Conservation (phyloP, 2,329 filamentous ascomycete genomes). For the Bipolaris oryzae region DNA sequence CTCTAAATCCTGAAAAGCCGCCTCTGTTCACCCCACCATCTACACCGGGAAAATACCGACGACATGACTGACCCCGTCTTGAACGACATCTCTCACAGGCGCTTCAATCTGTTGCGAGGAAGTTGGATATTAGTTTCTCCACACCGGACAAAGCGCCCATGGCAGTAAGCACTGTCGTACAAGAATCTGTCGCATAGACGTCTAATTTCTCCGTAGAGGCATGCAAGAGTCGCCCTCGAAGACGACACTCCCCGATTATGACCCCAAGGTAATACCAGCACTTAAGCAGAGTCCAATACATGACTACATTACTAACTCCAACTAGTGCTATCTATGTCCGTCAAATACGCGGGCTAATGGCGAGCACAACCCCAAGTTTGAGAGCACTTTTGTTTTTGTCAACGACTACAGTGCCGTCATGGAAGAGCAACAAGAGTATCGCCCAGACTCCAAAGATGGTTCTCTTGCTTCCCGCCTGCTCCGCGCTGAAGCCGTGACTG, state of each 20-base stretch:
- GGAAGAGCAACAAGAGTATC: constrained; percentile 85
- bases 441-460: constrained; percentile 56
- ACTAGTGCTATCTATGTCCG: constrained; percentile 89
- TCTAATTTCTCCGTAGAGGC: constrained; percentile 45
- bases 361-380: constrained; percentile 83
- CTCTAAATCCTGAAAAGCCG: not conserved
- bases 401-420: constrained; percentile 98
- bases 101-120: constrained; percentile 89
- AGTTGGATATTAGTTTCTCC: constrained; percentile 95
- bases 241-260: constrained; percentile 72
- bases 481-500: constrained; percentile 82
- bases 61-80: constrained; percentile 62
- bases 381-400: constrained; percentile 88
- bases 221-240: constrained; percentile 56
- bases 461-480: constrained; percentile 76
- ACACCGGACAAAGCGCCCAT: constrained; percentile 94
- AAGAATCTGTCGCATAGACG: not conserved
- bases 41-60: constrained; percentile 12
- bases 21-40: constrained; percentile 8
- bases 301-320: constrained; percentile 26
- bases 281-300: not conserved
- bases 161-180: constrained; percentile 74
- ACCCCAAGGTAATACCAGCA: constrained; percentile 59
- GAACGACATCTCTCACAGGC: constrained; percentile 90
- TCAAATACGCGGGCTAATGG: constrained; percentile 88